These are phyloP conservation scores for Quercus engelmannii DNA, from an alignment of 306 rosid genomes.

Conservation along the genomic window DNA sequence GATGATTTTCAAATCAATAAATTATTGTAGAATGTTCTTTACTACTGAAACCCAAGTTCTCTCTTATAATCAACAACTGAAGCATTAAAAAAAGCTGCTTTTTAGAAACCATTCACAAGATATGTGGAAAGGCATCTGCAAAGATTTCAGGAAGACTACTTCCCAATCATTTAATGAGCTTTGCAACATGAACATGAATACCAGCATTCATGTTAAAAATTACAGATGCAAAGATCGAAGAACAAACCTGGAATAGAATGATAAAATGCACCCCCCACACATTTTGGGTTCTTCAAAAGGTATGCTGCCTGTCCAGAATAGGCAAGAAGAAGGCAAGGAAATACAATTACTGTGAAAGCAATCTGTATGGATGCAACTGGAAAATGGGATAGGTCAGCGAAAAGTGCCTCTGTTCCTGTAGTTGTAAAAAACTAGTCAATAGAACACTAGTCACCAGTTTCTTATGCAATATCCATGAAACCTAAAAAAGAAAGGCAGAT, in stretches of 20 bases:
- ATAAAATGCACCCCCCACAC: slow-evolving; percentile 61
- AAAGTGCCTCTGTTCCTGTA: slow-evolving; percentile 98
- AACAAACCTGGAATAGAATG: slow-evolving; percentile 88
- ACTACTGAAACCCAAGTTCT: neutral
- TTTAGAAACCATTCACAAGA: neutral
- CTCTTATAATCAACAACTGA: neutral
- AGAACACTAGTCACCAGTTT: slow-evolving; percentile 18
- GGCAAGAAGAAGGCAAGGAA: slow-evolving; percentile 95
- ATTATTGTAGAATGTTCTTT: neutral
- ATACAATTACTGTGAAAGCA: slow-evolving; percentile 87
- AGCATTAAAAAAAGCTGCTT: neutral
- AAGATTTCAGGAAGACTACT: neutral
- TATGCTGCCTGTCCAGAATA: slow-evolving; percentile 98
- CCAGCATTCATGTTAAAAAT: neutral
- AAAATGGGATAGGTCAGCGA: slow-evolving; percentile 91
- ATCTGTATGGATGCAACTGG: slow-evolving; percentile 96
- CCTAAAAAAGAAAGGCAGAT: neutral
- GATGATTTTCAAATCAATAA: neutral
- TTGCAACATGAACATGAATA: neutral
- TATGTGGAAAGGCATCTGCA: neutral
- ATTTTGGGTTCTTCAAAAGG: slow-evolving; percentile 54
- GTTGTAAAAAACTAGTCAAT: slow-evolving; percentile 26
- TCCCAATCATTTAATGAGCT: neutral
- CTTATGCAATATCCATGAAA: neutral
- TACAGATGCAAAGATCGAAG: slow-evolving; percentile 1